Conservation (phyloP, 2,329 filamentous ascomycete genomes). For the Stachybotrys chlorohalonatus region DNA sequence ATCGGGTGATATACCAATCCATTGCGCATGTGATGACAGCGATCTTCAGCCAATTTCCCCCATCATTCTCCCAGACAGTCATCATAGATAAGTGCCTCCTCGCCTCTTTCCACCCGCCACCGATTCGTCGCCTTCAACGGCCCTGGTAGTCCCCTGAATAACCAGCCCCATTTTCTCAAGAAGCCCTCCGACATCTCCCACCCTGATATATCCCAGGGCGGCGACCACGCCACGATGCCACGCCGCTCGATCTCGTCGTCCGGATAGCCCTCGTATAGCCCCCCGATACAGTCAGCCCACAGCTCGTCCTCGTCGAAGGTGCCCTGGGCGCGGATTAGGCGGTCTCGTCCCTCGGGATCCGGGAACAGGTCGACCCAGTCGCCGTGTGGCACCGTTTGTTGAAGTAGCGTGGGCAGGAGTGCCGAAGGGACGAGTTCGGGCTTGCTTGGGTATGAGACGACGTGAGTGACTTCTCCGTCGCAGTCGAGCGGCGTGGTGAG, state of each 20-base stretch:
- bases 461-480: conserved; percentile 8
- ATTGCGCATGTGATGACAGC: too few species aligned
- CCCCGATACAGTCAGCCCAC: conserved; percentile 31
- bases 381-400: conserved; percentile 26
- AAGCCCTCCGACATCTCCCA: conserved; percentile 13
- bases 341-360: conserved; percentile 23
- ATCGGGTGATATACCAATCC: too few species aligned
- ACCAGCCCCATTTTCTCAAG: conserved; percentile 12
- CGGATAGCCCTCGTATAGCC: conserved; percentile 32
- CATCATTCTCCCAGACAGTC: not conserved
- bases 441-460: conserved; percentile 8
- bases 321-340: conserved; percentile 22
- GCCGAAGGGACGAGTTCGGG: conserved; percentile 18
- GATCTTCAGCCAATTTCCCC: too few species aligned
- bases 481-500: conserved; percentile 10
- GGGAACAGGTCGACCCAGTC: conserved; percentile 33
- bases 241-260: conserved; percentile 28
- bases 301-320: conserved; percentile 33
- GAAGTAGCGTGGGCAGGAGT: conserved; percentile 26
- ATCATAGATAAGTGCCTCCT: not conserved
- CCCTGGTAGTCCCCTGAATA: conserved; percentile 3
- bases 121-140: conserved; percentile 8
- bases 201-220: conserved; percentile 11
- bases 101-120: conserved; percentile 5
- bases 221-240: conserved; percentile 31